These are phyloP conservation scores for Cyclaneusma minus DNA, from an alignment of 2,329 filamentous ascomycete genomes.

Conservation along the genomic window DNA sequence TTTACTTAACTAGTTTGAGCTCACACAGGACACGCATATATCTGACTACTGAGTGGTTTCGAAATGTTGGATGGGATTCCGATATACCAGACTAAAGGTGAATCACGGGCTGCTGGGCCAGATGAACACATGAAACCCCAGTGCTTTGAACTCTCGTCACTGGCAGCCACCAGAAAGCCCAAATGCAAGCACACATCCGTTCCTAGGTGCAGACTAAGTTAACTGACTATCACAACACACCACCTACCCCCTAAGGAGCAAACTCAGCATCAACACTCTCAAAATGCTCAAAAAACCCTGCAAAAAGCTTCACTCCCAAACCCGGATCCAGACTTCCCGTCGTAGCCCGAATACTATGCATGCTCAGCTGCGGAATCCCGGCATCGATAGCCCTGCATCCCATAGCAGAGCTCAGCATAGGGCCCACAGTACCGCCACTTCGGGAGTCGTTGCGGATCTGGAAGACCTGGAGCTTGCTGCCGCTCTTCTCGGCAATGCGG, in stretches of 20 bases:
- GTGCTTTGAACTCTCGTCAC: no score
- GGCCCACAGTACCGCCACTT: slow-evolving; percentile 88
- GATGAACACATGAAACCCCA: no score
- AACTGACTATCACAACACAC: no score
- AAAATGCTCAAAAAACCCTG: slow-evolving; percentile 76
- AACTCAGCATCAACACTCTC: slow-evolving; percentile 77
- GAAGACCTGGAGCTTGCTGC: slow-evolving; percentile 65
- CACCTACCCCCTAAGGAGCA: slow-evolving; percentile 25
- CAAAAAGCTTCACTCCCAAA: slow-evolving; percentile 74
- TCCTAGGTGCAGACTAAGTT: no score
- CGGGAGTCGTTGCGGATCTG: slow-evolving; percentile 88
- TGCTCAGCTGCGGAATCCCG: slow-evolving; percentile 79
- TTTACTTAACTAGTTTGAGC: no score
- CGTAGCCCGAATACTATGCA: slow-evolving; percentile 86
- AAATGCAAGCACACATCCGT: no score
- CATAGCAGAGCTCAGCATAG: slow-evolving; percentile 67
- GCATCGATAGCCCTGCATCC: slow-evolving; percentile 76
- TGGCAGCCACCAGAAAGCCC: no score
- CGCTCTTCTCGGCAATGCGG: slow-evolving; percentile 60
- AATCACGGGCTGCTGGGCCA: no score
- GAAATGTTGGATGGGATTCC: no score
- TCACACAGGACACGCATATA: no score
- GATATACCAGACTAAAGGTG: no score
- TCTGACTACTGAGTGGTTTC: no score
- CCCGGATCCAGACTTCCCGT: slow-evolving; percentile 78